phyloP scores from a whole-genome alignment of 1,284 basidiomycete species.

The Malassezia furfur region DNA sequence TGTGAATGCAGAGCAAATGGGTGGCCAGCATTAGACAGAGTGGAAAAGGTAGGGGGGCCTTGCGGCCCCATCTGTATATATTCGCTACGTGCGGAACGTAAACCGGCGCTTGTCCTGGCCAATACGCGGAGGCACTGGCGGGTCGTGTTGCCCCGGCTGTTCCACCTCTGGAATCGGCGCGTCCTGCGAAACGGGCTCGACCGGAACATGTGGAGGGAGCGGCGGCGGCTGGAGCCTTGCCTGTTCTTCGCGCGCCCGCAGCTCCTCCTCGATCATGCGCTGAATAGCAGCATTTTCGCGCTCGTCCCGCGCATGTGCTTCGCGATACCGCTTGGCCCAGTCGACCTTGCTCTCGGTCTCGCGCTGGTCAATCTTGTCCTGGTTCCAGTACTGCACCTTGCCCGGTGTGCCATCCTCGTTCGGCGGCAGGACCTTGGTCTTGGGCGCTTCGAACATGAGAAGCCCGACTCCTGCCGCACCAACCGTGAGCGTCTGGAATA shows the following conservation, averaged over 20 bases:
- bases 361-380: constrained; percentile 7
- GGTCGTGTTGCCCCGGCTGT: neutral
- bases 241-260: neutral
- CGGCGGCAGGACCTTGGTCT: constrained; percentile 19
- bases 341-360: constrained; percentile 2
- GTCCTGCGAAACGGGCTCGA: neutral
- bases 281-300: constrained; percentile 10
- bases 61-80: neutral
- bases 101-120: constrained; percentile 16
- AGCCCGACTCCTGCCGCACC: constrained; percentile 36
- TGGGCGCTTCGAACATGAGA: constrained; percentile 28
- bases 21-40: too few relatives aligned
- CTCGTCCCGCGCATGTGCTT: constrained; percentile 9
- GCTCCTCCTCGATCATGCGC: constrained; percentile 11
- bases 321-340: constrained; percentile 5
- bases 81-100: constrained; percentile 3
- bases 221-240: neutral
- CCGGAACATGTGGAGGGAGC: neutral
- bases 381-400: constrained; percentile 9
- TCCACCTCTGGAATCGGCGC: neutral
- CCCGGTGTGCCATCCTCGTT: constrained; percentile 18
- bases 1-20: too few relatives aligned
- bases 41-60: too few relatives aligned
- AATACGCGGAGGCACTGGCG: neutral
- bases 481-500: constrained; percentile 43